Conservation (phyloP, 805 yeast species). For the Nakazawaea ernobii region DNA sequence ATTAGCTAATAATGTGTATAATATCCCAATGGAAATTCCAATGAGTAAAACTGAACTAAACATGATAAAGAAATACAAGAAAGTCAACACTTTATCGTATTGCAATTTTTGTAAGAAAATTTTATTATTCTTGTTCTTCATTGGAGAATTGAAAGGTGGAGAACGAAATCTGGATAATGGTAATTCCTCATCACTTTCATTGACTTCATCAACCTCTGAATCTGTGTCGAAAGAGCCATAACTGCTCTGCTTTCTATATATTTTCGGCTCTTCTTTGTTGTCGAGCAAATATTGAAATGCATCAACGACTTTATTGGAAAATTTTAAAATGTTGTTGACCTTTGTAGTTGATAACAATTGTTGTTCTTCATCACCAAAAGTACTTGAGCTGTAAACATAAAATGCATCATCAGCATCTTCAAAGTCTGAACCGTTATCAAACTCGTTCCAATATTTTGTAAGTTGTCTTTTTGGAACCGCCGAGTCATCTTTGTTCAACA, state of each 20-base stretch:
- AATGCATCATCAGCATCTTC: conserved; percentile 33
- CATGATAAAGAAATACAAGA: conserved; percentile 36
- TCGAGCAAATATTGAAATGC: conserved; percentile 3
- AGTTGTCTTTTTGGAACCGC: conserved; percentile 7
- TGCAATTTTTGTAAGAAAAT: conserved; percentile 17
- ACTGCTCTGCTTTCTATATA: not conserved
- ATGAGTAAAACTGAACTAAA: conserved; percentile 34
- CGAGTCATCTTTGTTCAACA: conserved; percentile 23
- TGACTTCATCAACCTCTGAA: conserved; percentile 13
- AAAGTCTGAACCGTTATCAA: conserved; percentile 55
- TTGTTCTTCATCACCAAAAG: conserved; percentile 20
- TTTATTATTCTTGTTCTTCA: not conserved
- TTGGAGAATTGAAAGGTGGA: not conserved
- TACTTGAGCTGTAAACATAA: conserved; percentile 28
- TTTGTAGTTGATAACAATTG: conserved; percentile 17
- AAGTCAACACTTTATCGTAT: conserved; percentile 38
- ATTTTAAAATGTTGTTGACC: conserved; percentile 17
- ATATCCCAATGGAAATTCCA: conserved; percentile 38
- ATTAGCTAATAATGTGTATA: conserved; percentile 20
- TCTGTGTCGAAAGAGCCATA: conserved; percentile 8
- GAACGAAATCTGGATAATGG: not conserved
- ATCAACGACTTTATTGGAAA: conserved; percentile 18
- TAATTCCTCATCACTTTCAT: not conserved
- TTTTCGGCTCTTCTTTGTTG: not conserved
- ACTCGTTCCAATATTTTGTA: conserved; percentile 56